Evolutionary conservation across 768 basidiomycete species (phyloP).

Genomic region (Fistulinella prunicolor): DNA sequence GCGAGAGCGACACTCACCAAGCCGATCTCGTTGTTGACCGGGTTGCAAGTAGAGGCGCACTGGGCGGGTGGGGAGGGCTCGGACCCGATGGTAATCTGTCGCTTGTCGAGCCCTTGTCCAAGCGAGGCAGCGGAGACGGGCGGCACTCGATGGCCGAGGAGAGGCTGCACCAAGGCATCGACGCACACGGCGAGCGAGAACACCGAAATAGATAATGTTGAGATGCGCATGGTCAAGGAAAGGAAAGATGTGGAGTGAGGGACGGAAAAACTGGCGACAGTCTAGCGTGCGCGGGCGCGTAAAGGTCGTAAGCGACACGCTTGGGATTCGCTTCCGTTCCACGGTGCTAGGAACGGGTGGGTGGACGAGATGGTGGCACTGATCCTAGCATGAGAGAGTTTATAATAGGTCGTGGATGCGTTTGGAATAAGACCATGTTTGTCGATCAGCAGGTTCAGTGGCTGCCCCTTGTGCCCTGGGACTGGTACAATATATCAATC

Average conservation of each 20-base stretch:
- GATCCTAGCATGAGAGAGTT: too few species aligned
- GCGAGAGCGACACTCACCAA: constrained; percentile 15
- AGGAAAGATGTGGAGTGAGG: neutral
- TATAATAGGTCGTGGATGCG: too few species aligned
- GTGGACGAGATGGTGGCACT: too few species aligned
- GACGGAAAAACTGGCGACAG: neutral
- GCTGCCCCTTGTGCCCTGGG: too few species aligned
- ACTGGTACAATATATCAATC: too few species aligned
- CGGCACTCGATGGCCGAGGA: constrained; percentile 1
- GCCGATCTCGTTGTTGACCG: constrained; percentile 23
- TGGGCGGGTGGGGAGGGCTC: constrained; percentile 20
- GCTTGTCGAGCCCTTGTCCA: neutral
- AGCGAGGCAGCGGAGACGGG: constrained; percentile 1
- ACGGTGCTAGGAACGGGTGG: too few species aligned
- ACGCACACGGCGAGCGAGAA: constrained; percentile 3
- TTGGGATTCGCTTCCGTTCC: too few species aligned
- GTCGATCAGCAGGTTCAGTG: too few species aligned
- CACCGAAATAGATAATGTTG: neutral
- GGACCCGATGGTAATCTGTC: constrained; percentile 17
- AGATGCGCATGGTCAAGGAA: constrained; percentile 15
- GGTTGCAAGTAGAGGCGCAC: constrained; percentile 22
- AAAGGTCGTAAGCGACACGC: constrained; percentile 1
- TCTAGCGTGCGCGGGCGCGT: too few species aligned
- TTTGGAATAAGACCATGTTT: too few species aligned
- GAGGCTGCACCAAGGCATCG: neutral